Percentiles rank a stretch among this genome's conserved stretches.
Conservation (phyloP, 768 basidiomycete species). For the Serendipita sp. region DNA sequence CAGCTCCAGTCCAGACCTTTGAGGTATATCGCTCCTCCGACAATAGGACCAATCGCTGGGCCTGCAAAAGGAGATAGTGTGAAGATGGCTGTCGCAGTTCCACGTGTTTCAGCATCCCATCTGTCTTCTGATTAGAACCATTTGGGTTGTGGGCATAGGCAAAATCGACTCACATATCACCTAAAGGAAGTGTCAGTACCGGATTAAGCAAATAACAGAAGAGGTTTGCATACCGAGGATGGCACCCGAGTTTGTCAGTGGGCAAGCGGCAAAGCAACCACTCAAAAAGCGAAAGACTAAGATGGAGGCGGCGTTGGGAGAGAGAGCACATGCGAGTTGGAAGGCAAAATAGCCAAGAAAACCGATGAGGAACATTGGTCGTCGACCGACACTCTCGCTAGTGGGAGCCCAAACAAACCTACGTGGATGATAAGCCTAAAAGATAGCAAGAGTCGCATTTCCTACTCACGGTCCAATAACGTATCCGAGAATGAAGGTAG, state of each 20-base stretch:
- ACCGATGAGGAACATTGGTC: slow-evolving; percentile 21
- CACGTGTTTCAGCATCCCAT: slow-evolving; percentile 23
- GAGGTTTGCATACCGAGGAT: slow-evolving; percentile 13
- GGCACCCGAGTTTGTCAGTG: slow-evolving; percentile 26
- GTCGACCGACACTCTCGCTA: slow-evolving; percentile 22
- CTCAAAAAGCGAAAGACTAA: slow-evolving; percentile 26
- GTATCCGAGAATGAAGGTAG: slow-evolving; percentile 14
- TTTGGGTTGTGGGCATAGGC: background rate
- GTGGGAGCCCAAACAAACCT: slow-evolving; percentile 23
- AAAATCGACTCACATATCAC: slow-evolving; percentile 17
- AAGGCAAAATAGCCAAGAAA: slow-evolving; percentile 17
- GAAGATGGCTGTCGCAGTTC: slow-evolving; percentile 22
- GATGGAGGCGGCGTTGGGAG: slow-evolving; percentile 23
- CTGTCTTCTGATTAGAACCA: background rate
- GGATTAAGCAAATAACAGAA: too few relatives aligned
- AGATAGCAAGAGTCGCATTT: slow-evolving; percentile 7
- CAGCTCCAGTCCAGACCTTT: slow-evolving; percentile 20
- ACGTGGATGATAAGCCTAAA: slow-evolving; percentile 15
- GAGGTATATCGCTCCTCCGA: slow-evolving; percentile 22
- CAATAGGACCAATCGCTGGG: slow-evolving; percentile 22
- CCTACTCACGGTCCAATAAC: background rate
- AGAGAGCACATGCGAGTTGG: slow-evolving; percentile 24
- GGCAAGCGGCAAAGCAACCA: slow-evolving; percentile 23
- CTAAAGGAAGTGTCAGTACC: too few relatives aligned
- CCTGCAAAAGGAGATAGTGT: slow-evolving; percentile 25